Percentiles rank a stretch among this genome's conserved stretches.
Conservation (phyloP, 1,284 basidiomycete species). For the Erythrobasidium hasegawianum region DNA sequence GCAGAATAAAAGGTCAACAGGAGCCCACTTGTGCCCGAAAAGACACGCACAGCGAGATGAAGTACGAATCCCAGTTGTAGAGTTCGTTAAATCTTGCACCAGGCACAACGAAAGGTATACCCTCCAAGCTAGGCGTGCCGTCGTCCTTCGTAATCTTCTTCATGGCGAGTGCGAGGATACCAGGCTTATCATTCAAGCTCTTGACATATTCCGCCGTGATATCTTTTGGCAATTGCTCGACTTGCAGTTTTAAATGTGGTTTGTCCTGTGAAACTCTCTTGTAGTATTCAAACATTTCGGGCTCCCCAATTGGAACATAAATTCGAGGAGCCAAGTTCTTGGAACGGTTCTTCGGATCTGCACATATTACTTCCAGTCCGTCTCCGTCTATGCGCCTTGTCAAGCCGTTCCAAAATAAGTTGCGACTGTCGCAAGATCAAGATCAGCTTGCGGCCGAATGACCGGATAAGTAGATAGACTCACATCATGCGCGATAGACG, state of each 20-base stretch:
- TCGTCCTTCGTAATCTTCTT: conserved; percentile 68
- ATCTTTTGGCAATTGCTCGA: conserved; percentile 77
- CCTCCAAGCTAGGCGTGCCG: conserved; percentile 74
- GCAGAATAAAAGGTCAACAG: not conserved
- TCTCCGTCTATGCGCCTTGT: conserved; percentile 96
- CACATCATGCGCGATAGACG: conserved; percentile 91
- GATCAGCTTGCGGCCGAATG: not conserved
- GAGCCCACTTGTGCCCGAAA: not conserved
- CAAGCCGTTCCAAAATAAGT: conserved; percentile 96
- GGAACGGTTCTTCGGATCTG: conserved; percentile 88
- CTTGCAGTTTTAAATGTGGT: conserved; percentile 77
- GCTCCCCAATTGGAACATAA: conserved; percentile 88
- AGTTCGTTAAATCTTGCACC: conserved; percentile 52
- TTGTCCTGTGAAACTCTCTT: conserved; percentile 51
- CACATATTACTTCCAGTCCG: conserved; percentile 91
- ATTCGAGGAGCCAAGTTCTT: conserved; percentile 71
- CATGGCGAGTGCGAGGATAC: conserved; percentile 93
- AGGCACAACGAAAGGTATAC: conserved; percentile 93
- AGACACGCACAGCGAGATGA: conserved; percentile 64
- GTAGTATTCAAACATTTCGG: conserved; percentile 92
- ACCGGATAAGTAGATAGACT: not conserved
- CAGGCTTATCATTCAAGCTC: conserved; percentile 91
- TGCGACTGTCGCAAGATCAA: conserved; percentile 53
- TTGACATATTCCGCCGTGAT: conserved; percentile 85
- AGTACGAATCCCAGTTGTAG: conserved; percentile 92